phyloP scores from a whole-genome alignment of 768 basidiomycete genomes.

The Suillus luteus region DNA sequence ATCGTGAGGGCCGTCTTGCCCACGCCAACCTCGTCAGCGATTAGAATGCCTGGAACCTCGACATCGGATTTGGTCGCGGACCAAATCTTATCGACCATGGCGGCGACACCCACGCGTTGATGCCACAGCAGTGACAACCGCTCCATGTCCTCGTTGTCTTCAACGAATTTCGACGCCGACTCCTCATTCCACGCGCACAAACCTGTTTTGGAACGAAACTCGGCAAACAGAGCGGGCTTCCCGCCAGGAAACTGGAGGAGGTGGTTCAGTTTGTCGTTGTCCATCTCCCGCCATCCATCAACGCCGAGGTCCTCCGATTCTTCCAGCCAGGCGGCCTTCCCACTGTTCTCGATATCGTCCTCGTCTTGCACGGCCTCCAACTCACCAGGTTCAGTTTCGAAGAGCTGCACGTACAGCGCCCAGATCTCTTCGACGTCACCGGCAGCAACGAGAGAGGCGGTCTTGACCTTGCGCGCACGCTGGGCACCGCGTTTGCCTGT shows the following conservation, averaged over 20 bases:
- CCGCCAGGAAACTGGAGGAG: not conserved
- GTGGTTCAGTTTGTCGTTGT: not conserved
- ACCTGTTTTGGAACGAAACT: not conserved
- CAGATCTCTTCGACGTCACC: not conserved
- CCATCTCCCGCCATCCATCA: not conserved
- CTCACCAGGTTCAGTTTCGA: not conserved
- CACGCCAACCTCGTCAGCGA: constrained; percentile 25
- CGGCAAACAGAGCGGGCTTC: not conserved
- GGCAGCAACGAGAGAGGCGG: not conserved
- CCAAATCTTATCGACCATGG: constrained; percentile 17
- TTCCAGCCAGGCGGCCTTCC: not conserved
- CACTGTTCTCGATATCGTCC: not conserved
- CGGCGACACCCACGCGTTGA: constrained; percentile 21
- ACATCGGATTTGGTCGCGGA: not conserved
- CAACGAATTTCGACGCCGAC: not conserved
- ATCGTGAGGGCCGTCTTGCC: constrained; percentile 18
- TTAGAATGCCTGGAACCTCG: constrained; percentile 14
- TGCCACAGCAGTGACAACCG: constrained; percentile 24
- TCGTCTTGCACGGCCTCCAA: not conserved
- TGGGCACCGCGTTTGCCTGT: not conserved
- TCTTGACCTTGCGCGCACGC: not conserved
- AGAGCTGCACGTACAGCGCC: not conserved
- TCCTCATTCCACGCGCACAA: not conserved
- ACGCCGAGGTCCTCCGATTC: not conserved
- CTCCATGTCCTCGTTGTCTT: constrained; percentile 3